A percentile compares a stretch with the other conserved stretches of the same genome.
phyloP scores from a whole-genome alignment of 2,329 filamentous ascomycete genomes.

The Alternaria conjuncta region DNA sequence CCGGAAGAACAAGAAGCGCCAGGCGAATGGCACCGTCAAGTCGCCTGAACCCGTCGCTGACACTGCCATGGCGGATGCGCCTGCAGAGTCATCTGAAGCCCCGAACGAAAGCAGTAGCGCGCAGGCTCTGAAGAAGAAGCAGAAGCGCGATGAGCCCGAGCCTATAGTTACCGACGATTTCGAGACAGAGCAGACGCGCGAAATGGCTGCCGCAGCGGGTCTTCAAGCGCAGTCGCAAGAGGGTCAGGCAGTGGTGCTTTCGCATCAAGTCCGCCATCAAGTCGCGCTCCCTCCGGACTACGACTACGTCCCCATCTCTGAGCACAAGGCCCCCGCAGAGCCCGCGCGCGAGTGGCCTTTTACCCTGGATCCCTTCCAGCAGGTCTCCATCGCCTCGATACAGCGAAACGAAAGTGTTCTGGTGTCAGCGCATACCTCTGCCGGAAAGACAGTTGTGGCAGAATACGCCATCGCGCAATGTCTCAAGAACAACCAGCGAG shows the following conservation, averaged over 20 bases:
- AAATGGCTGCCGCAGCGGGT: slow-evolving; percentile 81
- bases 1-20: slow-evolving; percentile 79
- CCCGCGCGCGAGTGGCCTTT: slow-evolving; percentile 88
- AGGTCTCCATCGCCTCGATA: slow-evolving; percentile 91
- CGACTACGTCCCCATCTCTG: slow-evolving; percentile 90
- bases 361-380: slow-evolving; percentile 96
- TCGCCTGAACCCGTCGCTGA: slow-evolving; percentile 50
- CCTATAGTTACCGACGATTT: slow-evolving; percentile 93
- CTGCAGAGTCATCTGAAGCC: slow-evolving; percentile 33
- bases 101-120: slow-evolving; percentile 43
- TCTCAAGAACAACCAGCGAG: slow-evolving; percentile 94
- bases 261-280: slow-evolving; percentile 98
- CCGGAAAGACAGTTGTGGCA: slow-evolving; percentile 96
- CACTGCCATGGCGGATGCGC: slow-evolving; percentile 54
- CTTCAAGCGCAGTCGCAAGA: slow-evolving; percentile 68
- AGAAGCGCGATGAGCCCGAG: slow-evolving; percentile 70
- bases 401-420: slow-evolving; percentile 95
- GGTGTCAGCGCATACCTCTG: slow-evolving; percentile 95
- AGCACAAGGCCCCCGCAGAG: slow-evolving; percentile 87
- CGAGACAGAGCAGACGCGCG: slow-evolving; percentile 90
- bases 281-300: slow-evolving; percentile 94
- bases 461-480: slow-evolving; percentile 99
- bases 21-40: slow-evolving; percentile 81
- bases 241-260: slow-evolving; percentile 76
- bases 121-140: slow-evolving; percentile 62